Evolutionary conservation across 768 basidiomycete genomes (phyloP), one percentile per base, ranked within the genome.

Genomic region (Trametes gibbosa): DNA sequence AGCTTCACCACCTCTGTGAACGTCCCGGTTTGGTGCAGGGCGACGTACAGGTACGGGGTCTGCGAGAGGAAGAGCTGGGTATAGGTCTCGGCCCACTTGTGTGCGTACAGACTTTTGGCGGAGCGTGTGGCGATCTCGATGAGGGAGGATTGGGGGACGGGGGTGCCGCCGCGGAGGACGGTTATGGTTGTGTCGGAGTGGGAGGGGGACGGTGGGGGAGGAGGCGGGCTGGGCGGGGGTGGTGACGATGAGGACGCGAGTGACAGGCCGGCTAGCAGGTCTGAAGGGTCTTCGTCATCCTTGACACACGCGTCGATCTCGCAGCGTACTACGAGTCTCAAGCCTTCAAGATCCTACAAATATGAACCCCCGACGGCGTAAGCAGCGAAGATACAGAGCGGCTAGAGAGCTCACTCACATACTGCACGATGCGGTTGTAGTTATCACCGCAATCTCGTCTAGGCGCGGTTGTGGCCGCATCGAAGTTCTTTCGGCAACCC

Each of bases 1-100:
- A 69, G 64, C 68, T 85, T 85, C 51, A 76, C 72, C 5, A 87
- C 70, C 12, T 73, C 68, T 3, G 63, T 64, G 69, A 90, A 90
- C 1, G 35, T 69, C 0, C 88, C 89, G 7, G 74, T 67, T 5
- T 74, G 67, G 67, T 90, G 87, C 39, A 80, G 70, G 0, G 79
- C 88, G 53, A 87, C 70, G 66, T 80, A 83, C 58, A 84, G 76
- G 61, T 81, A 78, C 0, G 77, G 72, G 0, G 85, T 90, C 66
- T 87, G 86, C 6, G 89, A 87, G 58, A 90, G 77, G 68, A 80
- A 85, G 16, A 89, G 70, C 65, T 89, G 88, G 0, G 83, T 81
- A 68, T 83, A 88, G 1, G 75, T 73, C 13, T 87, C 84, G 35
- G 68, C 73, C 86, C 86, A 89, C 62, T 84, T 74, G 51, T 56